These are phyloP conservation scores for Leucoagaricus sp. DNA, from an alignment of 1,284 basidiomycete genomes.

Conservation along the genomic window DNA sequence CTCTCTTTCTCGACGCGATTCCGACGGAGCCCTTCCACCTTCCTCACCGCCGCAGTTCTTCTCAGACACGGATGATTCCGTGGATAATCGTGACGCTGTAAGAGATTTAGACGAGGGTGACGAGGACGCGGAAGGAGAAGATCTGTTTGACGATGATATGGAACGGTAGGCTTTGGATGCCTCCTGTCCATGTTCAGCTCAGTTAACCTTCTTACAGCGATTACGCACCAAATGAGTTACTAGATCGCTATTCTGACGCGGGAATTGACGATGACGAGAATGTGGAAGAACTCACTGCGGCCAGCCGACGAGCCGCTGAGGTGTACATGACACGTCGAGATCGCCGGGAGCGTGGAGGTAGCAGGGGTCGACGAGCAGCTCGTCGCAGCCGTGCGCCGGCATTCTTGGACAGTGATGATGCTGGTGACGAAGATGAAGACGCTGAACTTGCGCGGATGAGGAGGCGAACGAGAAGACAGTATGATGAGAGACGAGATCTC, in stretches of 20 bases:
- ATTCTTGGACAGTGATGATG: conserved; percentile 78
- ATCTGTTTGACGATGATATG: conserved; percentile 86
- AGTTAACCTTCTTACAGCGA: conserved; percentile 55
- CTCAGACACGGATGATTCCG: conserved; percentile 84
- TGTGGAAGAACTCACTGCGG: conserved; percentile 71
- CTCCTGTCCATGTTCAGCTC: not conserved
- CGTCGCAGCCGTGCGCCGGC: conserved; percentile 79
- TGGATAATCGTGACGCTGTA: conserved; percentile 78
- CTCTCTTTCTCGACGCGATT: conserved; percentile 53
- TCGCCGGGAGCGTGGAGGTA: conserved; percentile 68
- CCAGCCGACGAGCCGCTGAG: conserved; percentile 84
- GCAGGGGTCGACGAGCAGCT: conserved; percentile 68
- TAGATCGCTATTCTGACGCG: conserved; percentile 88
- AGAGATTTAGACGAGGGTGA: conserved; percentile 74
- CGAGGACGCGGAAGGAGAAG: conserved; percentile 86
- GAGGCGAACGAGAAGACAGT: conserved; percentile 77
- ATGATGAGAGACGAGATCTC: conserved; percentile 83
- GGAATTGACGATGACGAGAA: conserved; percentile 88
- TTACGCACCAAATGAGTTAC: conserved; percentile 79
- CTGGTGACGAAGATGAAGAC: conserved; percentile 56
- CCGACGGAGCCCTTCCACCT: conserved; percentile 75
- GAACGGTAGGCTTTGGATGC: conserved; percentile 54
- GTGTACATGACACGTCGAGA: conserved; percentile 88
- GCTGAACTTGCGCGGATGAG: conserved; percentile 70
- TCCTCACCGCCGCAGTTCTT: conserved; percentile 84